These are phyloP conservation scores for Suhomyces bokatorum DNA, from an alignment of 1,139 yeast species.

Conservation along the genomic window DNA sequence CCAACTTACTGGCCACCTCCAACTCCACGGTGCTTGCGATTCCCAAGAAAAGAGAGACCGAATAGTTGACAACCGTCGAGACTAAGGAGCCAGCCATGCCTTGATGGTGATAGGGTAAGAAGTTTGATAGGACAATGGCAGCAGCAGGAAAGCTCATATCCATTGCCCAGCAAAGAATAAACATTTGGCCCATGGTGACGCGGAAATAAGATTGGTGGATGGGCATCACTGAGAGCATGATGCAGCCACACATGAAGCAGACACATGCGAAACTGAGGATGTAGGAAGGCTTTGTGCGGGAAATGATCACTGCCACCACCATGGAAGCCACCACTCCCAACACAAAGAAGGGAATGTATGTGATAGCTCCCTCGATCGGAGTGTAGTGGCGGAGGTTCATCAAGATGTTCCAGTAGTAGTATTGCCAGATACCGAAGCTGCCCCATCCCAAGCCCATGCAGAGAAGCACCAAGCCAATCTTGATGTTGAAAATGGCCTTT, in stretches of 20 bases:
- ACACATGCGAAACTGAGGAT: conserved; percentile 43
- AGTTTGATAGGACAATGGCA: conserved; percentile 51
- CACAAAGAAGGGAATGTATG: conserved; percentile 47
- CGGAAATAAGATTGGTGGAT: conserved; percentile 49
- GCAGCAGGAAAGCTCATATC: conserved; percentile 61
- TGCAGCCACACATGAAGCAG: conserved; percentile 49
- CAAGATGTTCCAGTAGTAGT: conserved; percentile 43
- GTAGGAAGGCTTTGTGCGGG: conserved; percentile 44
- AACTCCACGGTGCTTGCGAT: conserved; percentile 50
- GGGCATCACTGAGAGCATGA: conserved; percentile 51
- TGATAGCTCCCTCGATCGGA: conserved; percentile 44
- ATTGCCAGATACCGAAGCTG: conserved; percentile 55
- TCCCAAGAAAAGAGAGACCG: conserved; percentile 55
- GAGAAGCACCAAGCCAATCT: conserved; percentile 37
- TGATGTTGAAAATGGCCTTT: conserved; percentile 36
- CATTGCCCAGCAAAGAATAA: conserved; percentile 57
- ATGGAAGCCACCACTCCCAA: conserved; percentile 51
- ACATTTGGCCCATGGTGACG: conserved; percentile 48
- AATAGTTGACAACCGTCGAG: conserved; percentile 54
- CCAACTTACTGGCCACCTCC: conserved; percentile 25
- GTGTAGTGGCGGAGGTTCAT: conserved; percentile 46
- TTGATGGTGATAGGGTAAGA: conserved; percentile 50
- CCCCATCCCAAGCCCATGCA: conserved; percentile 56
- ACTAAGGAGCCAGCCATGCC: conserved; percentile 64
- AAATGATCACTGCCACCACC: conserved; percentile 42